Base-by-base conservation (phyloP, 192 early-diverging fungal species). In the Coemansia pectinata region DNA sequence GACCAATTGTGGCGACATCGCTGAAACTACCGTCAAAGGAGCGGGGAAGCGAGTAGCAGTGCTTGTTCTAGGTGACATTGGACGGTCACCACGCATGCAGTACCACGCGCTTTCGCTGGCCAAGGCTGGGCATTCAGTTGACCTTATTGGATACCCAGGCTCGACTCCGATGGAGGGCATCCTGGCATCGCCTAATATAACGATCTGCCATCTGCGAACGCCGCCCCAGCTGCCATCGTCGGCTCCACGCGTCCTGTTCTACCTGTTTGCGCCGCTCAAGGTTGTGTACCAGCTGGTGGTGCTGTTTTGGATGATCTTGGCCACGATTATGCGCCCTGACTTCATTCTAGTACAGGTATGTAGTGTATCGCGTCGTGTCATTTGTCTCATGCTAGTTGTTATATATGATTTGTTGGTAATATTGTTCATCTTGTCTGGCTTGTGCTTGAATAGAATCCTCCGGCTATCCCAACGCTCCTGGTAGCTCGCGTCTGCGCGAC, bases 41-140 rank as follows among this genome's bases (percentile, higher is more conserved):
- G 36, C 33, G 53, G 66, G 58, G 21, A 64, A 59, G 27, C 66
- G 73, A 2, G 62, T 83, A 15, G 75, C 74, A 5, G 60, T 86
- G 15, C 61, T 95, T 8, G 94, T 95, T 4, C 78, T 95, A 25
- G 94, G 93, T 4, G 94, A 95, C 62, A 87, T 95, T 74, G 92
- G 92, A 6, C 84, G 91, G 55, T 92, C 92, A 14, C 96, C 97
- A 12, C 88, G 96, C n/a, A 98, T 96, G 91, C 87, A 91, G 62
- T 90, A 94, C 67, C 97, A 99, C 76, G 93, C 94, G 41, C 67
- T 91, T 7, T 92, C 91, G 27, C 83, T 97, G 42, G 87, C 89
- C 6, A 67, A 79, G 38, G 81, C 79, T 4, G 91, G 92, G 1
- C 88, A 86, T 63, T 66, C 50, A n/a, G 94, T 98, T 15, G 87